Evolutionary conservation across 2,329 filamentous ascomycete genomes (phyloP).

Genomic region (Colletotrichum sp.): DNA sequence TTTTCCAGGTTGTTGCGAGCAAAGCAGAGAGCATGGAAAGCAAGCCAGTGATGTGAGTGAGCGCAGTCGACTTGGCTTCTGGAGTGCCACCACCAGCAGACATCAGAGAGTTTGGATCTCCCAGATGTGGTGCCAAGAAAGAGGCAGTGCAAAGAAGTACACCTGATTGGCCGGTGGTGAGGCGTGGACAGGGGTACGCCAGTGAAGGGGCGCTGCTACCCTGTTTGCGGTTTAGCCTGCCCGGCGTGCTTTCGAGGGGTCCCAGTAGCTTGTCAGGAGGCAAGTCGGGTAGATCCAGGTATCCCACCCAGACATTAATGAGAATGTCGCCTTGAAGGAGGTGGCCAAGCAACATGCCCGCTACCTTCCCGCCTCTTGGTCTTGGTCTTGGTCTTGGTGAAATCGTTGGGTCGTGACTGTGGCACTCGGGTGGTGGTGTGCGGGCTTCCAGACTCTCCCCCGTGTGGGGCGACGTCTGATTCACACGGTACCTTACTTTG

Average conservation of each 20-base stretch:
- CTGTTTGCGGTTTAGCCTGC: background rate
- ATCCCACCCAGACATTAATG: background rate
- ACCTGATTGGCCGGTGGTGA: slow-evolving; percentile 4
- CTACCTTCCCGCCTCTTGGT: background rate
- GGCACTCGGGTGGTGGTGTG: background rate
- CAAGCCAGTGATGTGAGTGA: background rate
- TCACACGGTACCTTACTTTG: background rate
- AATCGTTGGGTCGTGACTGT: background rate
- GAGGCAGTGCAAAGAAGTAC: slow-evolving; percentile 23
- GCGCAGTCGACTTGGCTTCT: background rate
- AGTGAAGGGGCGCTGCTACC: background rate
- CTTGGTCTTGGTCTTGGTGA: too few relatives aligned
- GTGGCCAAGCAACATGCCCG: background rate
- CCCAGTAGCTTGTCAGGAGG: slow-evolving; percentile 19
- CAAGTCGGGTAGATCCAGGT: background rate
- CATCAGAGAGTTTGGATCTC: slow-evolving; percentile 19
- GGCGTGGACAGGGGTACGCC: slow-evolving; percentile 3
- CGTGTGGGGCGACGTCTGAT: background rate
- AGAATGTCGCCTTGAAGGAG: background rate
- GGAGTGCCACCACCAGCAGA: background rate
- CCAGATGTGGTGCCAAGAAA: slow-evolving; percentile 22
- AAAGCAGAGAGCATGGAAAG: background rate
- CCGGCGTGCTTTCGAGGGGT: slow-evolving; percentile 6
- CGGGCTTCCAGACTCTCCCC: background rate
- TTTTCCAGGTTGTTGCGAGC: background rate